A percentile compares a stretch with the other conserved stretches of the same genome.
Conservation (phyloP, 352 stramenopile genomes). For the Globisporangium yorkense region DNA sequence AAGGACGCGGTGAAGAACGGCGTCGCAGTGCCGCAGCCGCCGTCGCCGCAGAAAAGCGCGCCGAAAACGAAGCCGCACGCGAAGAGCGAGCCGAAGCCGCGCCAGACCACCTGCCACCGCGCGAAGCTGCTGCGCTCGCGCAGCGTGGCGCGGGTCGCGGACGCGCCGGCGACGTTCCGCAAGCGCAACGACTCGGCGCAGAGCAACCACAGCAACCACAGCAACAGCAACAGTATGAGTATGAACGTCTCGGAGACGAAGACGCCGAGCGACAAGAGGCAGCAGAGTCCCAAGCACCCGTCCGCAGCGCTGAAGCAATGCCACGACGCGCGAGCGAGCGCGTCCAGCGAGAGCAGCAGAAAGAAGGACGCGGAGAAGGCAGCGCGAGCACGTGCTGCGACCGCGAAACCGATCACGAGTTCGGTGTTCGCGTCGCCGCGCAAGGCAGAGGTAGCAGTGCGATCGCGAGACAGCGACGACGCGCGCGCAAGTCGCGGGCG, state of each 20-base stretch:
- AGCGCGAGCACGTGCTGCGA: neutral
- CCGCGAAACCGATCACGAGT: neutral
- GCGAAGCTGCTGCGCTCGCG: constrained; percentile 30
- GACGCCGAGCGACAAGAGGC: neutral
- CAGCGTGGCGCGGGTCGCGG: constrained; percentile 28
- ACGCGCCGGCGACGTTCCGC: constrained; percentile 22
- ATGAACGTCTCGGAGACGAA: constrained; percentile 12
- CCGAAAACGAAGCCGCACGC: constrained; percentile 1
- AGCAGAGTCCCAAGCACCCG: neutral
- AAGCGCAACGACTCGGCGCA: constrained; percentile 22
- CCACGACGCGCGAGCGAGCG: neutral
- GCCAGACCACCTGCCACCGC: constrained; percentile 10
- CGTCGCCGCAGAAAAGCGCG: constrained; percentile 2
- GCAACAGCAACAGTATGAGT: constrained; percentile 1
- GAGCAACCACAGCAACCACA: neutral
- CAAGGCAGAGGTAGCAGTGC: neutral
- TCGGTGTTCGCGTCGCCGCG: constrained; percentile 6
- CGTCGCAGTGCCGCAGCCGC: constrained; percentile 11
- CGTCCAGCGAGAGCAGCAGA: neutral
- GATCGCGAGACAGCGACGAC: neutral
- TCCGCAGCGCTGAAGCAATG: neutral
- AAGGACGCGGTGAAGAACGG: constrained; percentile 31
- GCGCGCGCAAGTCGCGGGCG: constrained; percentile 11
- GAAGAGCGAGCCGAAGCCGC: constrained; percentile 11
- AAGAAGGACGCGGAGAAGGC: neutral